Evolutionary conservation across 257 asterid genomes (phyloP).

Genomic region (Lantana camara): DNA sequence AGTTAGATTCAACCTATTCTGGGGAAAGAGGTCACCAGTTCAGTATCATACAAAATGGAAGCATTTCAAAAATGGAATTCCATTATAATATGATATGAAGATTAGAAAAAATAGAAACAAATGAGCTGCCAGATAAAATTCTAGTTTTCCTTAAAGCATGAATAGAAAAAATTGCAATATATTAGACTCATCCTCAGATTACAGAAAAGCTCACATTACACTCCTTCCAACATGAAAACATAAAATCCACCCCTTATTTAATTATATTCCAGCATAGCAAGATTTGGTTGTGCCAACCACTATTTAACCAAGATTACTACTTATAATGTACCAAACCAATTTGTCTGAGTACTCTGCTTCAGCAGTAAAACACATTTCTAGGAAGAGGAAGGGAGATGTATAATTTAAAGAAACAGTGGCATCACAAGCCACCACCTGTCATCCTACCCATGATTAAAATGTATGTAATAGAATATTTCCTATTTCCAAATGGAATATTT

Average conservation of each 20-base stretch:
- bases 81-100: constrained; percentile 3
- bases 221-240: constrained; percentile 1
- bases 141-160: constrained; percentile 1
- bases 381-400: background rate
- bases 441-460: background rate
- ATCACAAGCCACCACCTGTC: background rate
- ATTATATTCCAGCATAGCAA: background rate
- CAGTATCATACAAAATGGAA: constrained; percentile 2
- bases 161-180: background rate
- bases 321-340: background rate
- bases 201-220: background rate
- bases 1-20: constrained; percentile 72
- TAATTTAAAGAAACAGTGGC: background rate
- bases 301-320: background rate
- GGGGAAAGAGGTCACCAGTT: constrained; percentile 28
- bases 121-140: background rate
- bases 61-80: too few relatives aligned
- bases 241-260: constrained; percentile 8
- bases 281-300: background rate
- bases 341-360: constrained; percentile 7
- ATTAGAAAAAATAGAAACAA: background rate
- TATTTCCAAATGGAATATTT: too few relatives aligned
- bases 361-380: background rate
- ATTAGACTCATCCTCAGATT: background rate
- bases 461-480: background rate